Percentiles rank a stretch among this genome's conserved stretches.
phyloP scores from a whole-genome alignment of 768 basidiomycete species.

The Russula earlei region DNA sequence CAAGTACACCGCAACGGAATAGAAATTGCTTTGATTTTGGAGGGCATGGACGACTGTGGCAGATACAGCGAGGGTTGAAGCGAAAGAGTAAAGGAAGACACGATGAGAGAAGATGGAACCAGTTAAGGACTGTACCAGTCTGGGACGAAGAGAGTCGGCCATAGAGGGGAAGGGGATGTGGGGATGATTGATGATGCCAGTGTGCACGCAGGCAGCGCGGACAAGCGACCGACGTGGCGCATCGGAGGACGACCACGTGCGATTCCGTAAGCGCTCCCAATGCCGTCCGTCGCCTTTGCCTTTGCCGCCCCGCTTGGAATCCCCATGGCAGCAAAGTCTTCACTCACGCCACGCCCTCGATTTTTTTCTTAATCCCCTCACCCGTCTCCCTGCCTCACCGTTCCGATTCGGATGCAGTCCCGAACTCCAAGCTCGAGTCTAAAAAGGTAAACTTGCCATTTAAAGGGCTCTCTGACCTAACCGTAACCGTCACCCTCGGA shows the following conservation, averaged over 20 bases:
- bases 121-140: slow-evolving; percentile 42
- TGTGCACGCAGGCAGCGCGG: not conserved
- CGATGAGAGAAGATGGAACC: slow-evolving; percentile 50
- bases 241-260: slow-evolving; percentile 4
- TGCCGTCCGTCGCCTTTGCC: not conserved
- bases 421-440: not conserved
- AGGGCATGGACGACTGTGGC: slow-evolving; percentile 74
- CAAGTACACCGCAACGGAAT: slow-evolving; percentile 86
- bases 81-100: slow-evolving; percentile 54
- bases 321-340: slow-evolving; percentile 3
- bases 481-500: slow-evolving; percentile 12
- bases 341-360: not conserved
- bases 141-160: slow-evolving; percentile 40
- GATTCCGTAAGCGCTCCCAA: not conserved
- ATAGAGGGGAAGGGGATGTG: slow-evolving; percentile 16
- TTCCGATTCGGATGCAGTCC: not conserved
- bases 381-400: not conserved
- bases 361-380: not conserved
- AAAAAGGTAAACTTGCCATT: slow-evolving; percentile 3
- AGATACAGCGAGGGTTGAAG: slow-evolving; percentile 61
- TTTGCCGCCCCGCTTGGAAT: not conserved
- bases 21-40: slow-evolving; percentile 83
- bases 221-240: slow-evolving; percentile 3
- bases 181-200: not conserved
- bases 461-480: slow-evolving; percentile 1